Evolutionary conservation across 2,329 filamentous ascomycete genomes (phyloP).

Genomic region (Fonsecaea erecta): DNA sequence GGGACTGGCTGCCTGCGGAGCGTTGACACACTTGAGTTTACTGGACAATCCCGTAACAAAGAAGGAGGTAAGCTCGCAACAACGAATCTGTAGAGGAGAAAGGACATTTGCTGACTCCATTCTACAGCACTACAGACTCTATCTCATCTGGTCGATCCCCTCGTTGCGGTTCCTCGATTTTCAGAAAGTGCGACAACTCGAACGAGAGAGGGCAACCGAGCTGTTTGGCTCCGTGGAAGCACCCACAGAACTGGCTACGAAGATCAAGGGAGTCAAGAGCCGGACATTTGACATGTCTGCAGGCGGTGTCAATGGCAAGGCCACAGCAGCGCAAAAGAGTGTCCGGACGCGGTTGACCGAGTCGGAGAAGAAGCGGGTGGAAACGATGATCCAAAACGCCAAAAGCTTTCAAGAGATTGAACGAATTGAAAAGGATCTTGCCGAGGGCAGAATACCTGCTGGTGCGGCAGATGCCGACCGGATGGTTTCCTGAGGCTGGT

Average conservation of each 20-base stretch:
- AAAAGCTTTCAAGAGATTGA: constrained; percentile 90
- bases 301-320: constrained; percentile 48
- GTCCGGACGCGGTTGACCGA: constrained; percentile 84
- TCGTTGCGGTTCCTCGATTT: constrained; percentile 90
- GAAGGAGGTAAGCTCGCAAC: constrained; percentile 74
- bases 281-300: constrained; percentile 65
- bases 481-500: constrained; percentile 36
- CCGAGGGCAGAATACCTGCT: constrained; percentile 81
- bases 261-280: constrained; percentile 86
- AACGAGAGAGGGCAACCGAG: constrained; percentile 75
- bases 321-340: constrained; percentile 59
- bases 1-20: constrained; percentile 69
- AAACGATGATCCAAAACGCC: constrained; percentile 85
- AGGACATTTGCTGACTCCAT: not conserved
- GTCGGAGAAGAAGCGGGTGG: constrained; percentile 80
- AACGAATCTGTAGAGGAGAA: not conserved
- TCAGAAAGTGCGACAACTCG: constrained; percentile 83
- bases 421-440: constrained; percentile 85
- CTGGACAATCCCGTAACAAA: constrained; percentile 87
- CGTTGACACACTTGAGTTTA: constrained; percentile 78
- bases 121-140: constrained; percentile 85
- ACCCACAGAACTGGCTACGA: constrained; percentile 78
- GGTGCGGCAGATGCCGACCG: constrained; percentile 54
- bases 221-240: constrained; percentile 80
- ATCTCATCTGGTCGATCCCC: constrained; percentile 85